Evolutionary conservation across 2,329 filamentous ascomycete genomes (phyloP), one percentile per base, ranked within the genome.

Genomic region (Pseudocercospora vitis): DNA sequence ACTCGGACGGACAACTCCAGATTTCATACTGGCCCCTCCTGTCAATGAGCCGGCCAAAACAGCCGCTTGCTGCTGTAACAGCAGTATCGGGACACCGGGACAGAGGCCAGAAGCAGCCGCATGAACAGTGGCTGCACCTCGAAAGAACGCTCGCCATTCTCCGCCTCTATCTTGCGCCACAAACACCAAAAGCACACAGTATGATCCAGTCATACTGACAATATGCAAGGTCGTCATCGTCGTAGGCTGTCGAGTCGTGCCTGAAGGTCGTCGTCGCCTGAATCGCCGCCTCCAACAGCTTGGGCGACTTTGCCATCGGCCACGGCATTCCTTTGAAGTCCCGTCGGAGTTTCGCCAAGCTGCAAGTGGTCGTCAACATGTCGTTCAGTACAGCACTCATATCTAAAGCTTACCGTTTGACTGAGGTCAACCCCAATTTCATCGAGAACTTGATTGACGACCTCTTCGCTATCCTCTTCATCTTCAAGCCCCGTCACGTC

Each of bases 401-500:
- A 32, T 11, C 9, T 3, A 28, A 23, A 50, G 80, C 89, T 75
- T 80, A 97, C 92, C 63, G 89, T 81, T 74, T 94, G 88, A 64
- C 87, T 91, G 54, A 97, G 80, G 68, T 99, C 92, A 24, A 99
- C 86, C 49, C 94, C 94, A 70, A 99, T 96, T 74, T 97, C 94
- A 69, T 97, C 94, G 66, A 99, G 74, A 4, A 99, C 89, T 73
- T 96, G 91, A 66, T 96, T 95, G 28, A 99, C 91, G 9, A 97
- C 89, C 70, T 99, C 94, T 64, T 99, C 94, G 28, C 91, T 89
- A 71, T 97, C 94, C 65, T 96, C 94, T 68, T 99, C 94, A 57
- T 95, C 85, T 52, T 87, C 84, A 31, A 95, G 78, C 19, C 95
- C 94, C 65, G 94, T 96, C 46, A 92, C 91, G 71, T 99, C 94